Percentiles rank a stretch among this genome's conserved stretches.
Conservation (phyloP, 106 monocot species). For the Posidonia australis region DNA sequence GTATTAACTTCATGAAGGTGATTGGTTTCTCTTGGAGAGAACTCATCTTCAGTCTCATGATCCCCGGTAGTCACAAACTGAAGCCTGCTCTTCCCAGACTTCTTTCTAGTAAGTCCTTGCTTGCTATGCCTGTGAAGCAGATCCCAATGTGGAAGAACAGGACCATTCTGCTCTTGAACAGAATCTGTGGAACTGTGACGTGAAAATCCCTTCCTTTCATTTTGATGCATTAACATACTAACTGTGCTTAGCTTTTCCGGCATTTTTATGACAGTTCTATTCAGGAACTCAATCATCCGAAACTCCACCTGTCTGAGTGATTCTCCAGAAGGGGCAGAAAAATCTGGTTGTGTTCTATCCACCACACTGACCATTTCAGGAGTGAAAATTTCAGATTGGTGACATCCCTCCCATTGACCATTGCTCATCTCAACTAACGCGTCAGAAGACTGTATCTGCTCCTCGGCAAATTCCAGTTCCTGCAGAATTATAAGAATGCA, state of each 20-base stretch:
- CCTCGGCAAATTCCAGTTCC: slow-evolving; percentile 58
- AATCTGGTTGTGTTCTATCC: slow-evolving; percentile 51
- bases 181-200: slow-evolving; percentile 50
- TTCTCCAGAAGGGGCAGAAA: slow-evolving; percentile 60
- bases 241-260: slow-evolving; percentile 36
- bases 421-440: slow-evolving; percentile 56
- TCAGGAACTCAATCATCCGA: slow-evolving; percentile 62
- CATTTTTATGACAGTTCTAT: slow-evolving; percentile 44
- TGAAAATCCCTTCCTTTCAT: slow-evolving; percentile 40
- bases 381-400: slow-evolving; percentile 54
- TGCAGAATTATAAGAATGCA: slow-evolving; percentile 8
- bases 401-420: slow-evolving; percentile 75
- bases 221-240: slow-evolving; percentile 30
- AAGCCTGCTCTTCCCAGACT: slow-evolving; percentile 88
- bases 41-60: slow-evolving; percentile 66
- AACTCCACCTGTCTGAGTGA: slow-evolving; percentile 68
- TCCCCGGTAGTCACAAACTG: slow-evolving; percentile 81
- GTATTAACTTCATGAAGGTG: slow-evolving; percentile 21
- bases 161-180: slow-evolving; percentile 40
- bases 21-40: slow-evolving; percentile 35
- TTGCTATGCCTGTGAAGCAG: slow-evolving; percentile 43
- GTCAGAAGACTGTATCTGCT: slow-evolving; percentile 53
- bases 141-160: slow-evolving; percentile 41
- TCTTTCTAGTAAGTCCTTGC: slow-evolving; percentile 54
- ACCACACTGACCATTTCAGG: slow-evolving; percentile 45